Evolutionary conservation across 306 rosid species (phyloP).

Genomic region (Carpinus viminea): DNA sequence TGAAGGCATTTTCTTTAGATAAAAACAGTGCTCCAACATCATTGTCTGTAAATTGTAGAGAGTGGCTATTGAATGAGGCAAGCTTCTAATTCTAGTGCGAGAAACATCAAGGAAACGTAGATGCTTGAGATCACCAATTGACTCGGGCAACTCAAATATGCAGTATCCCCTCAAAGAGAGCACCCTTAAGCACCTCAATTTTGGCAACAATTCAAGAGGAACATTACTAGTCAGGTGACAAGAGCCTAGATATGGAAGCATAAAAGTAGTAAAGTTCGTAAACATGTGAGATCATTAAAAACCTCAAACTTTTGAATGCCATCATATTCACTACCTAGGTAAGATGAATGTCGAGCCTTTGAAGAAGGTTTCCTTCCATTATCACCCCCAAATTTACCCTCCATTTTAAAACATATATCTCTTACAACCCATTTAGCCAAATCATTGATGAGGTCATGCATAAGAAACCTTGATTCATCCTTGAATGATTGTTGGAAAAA

Average conservation of each 20-base stretch:
- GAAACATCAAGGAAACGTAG: background rate
- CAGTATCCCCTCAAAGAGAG: background rate
- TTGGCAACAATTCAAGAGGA: background rate
- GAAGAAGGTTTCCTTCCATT: too few relatives aligned
- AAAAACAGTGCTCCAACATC: background rate
- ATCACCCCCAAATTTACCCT: too few relatives aligned
- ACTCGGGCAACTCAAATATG: background rate
- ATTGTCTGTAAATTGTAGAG: background rate
- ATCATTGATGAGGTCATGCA: slow-evolving; percentile 19
- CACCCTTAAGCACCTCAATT: background rate
- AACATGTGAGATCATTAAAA: slow-evolving; percentile 5
- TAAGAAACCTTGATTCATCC: background rate
- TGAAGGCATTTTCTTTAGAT: background rate
- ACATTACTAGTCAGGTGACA: background rate
- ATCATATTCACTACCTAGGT: too few relatives aligned
- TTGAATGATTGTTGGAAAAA: background rate
- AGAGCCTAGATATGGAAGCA: too few relatives aligned
- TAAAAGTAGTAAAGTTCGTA: slow-evolving; percentile 59
- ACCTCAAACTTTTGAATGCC: too few relatives aligned
- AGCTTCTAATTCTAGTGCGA: too few relatives aligned
- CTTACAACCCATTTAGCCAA: background rate
- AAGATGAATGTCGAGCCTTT: too few relatives aligned
- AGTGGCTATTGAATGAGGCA: too few relatives aligned
- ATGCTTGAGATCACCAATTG: background rate
- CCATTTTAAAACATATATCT: fast-evolving